Base-by-base conservation (phyloP, 164 flowering plant species). In the Dillenia turbinata region DNA sequence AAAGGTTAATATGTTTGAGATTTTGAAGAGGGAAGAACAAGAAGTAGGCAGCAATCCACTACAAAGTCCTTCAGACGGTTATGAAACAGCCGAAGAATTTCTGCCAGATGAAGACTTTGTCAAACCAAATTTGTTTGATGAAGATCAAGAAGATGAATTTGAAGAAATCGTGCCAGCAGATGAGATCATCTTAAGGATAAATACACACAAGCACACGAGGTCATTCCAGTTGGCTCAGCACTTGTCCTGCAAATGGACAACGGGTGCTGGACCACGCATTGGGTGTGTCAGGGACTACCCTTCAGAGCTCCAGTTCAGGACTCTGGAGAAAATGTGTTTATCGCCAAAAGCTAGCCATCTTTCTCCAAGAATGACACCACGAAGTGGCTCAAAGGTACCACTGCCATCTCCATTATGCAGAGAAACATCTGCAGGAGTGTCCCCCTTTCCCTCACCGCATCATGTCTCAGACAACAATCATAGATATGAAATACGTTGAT, bases 201-300 rank as follows among this genome's bases (percentile, higher is more conserved):
- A 77, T 57, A 77, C 85, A 14, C 91, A 86, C 52, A 85, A 77
- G 59, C 75, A 75, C 67, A 64, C 64, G 67, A 78, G 55, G 49
- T 85, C 87, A 47, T 85, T 76, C 50, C 86, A 83, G 68, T 57
- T 85, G 66, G 87, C 77, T 22, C 51, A 79, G 59, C 81, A 76
- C 12, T 57, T 85, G 15, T 71, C 81, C 5, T 66, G 78, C 56
- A 79, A 48, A 66, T 85, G 90, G 90, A 71, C 82, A 14, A 83
- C 87, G 0, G 90, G 90, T 15, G 90, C 85, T 12, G 90, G 90
- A 8, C 87, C 90, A 0, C 66, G 90, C 22, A 85, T 85, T 61
- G 83, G 90, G 0, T 83, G 87, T 64, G 69, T 85, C 75, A 75
- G 86, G 58, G 90, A 83, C 63, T 83, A 83, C 56, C 87, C 87